Evolutionary conservation across 1,284 basidiomycete genomes (phyloP).

Genomic region (Trichosporon sp.): DNA sequence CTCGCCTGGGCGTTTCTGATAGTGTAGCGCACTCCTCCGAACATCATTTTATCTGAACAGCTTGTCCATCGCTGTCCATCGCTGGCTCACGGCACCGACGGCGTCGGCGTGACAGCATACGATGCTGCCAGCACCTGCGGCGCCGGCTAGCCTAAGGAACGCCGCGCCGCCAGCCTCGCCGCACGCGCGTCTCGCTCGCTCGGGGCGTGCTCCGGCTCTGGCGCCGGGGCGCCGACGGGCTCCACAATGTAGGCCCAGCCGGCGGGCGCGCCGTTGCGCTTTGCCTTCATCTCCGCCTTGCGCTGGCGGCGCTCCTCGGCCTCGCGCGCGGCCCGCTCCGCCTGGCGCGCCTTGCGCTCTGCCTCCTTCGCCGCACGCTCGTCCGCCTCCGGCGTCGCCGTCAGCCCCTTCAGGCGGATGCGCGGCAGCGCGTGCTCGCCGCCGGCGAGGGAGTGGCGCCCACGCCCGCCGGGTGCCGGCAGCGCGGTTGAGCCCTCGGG

Average conservation of each 20-base stretch:
- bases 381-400: not conserved
- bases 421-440: not conserved
- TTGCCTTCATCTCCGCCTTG: conserved; percentile 14
- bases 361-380: not conserved
- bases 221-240: conserved; percentile 8
- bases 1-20: not conserved
- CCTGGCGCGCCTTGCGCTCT: not conserved
- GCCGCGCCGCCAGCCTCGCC: conserved; percentile 7
- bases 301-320: not conserved
- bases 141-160: not conserved
- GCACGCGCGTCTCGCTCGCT: conserved; percentile 10
- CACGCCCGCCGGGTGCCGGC: not conserved
- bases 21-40: not conserved
- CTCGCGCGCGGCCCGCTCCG: not conserved
- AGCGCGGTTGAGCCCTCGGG: not conserved
- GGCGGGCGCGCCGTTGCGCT: conserved; percentile 38
- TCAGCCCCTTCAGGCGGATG: not conserved
- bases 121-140: too few species aligned
- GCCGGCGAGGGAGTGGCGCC: not conserved
- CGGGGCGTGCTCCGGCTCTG: not conserved
- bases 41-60: not conserved
- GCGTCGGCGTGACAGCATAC: too few species aligned
- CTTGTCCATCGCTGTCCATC: too few species aligned
- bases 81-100: too few species aligned
- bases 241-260: conserved; percentile 32